These are phyloP conservation scores for Beauveria pseudobassiana DNA, from an alignment of 2,329 filamentous ascomycete species.

Conservation along the genomic window DNA sequence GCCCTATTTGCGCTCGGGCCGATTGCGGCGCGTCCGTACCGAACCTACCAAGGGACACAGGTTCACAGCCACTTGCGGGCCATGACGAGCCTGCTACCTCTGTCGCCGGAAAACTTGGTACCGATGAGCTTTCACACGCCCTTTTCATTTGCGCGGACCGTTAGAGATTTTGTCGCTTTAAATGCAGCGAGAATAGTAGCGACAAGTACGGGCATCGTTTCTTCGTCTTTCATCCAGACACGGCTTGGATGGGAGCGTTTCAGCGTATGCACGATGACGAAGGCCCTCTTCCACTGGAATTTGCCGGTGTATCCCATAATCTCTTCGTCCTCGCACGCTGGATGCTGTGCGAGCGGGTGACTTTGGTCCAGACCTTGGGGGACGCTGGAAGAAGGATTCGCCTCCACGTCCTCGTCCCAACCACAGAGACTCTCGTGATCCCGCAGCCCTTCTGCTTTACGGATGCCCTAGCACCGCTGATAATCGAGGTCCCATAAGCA, in stretches of 20 bases:
- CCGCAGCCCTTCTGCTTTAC: slow-evolving; percentile 7
- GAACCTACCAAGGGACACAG: slow-evolving; percentile 6
- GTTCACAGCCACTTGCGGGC: not conserved
- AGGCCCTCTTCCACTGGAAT: not conserved
- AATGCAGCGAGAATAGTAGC: not conserved
- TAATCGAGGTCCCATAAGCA: slow-evolving; percentile 3
- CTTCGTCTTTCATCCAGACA: slow-evolving; percentile 12
- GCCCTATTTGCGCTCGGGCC: slow-evolving; percentile 5
- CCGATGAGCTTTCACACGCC: not conserved
- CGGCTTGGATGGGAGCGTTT: slow-evolving; percentile 9
- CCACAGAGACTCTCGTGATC: slow-evolving; percentile 8
- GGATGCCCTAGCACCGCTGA: slow-evolving; percentile 1
- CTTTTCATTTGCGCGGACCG: not conserved
- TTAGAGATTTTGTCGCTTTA: slow-evolving; percentile 9
- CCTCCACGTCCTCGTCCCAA: slow-evolving; percentile 8
- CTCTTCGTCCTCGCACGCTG: slow-evolving; percentile 10
- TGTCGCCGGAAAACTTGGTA: not conserved
- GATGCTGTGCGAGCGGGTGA: slow-evolving; percentile 12
- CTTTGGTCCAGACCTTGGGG: slow-evolving; percentile 5
- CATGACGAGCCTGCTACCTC: not conserved
- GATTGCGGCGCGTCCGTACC: not conserved
- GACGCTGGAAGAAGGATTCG: slow-evolving; percentile 1
- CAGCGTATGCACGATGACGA: not conserved
- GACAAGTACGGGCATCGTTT: slow-evolving; percentile 4
- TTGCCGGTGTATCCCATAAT: slow-evolving; percentile 6